Percentiles rank a stretch among this genome's conserved stretches.
Conservation (phyloP, 768 basidiomycete genomes). For the Termitomyces sp. region DNA sequence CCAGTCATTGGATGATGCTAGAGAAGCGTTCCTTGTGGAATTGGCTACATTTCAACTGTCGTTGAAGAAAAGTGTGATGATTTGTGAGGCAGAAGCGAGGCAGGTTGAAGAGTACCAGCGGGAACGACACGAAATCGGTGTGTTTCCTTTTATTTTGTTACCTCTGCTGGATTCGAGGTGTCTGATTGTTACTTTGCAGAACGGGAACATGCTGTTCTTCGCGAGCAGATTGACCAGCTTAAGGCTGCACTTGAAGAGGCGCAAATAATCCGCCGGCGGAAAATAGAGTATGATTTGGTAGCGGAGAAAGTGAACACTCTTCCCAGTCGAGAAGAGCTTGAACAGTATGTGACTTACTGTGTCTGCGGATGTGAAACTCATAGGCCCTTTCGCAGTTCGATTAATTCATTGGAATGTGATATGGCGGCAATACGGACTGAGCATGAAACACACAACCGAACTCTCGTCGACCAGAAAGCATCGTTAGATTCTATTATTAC, state of each 20-base stretch:
- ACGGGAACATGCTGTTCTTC: slow-evolving; percentile 64
- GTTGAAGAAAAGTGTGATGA: slow-evolving; percentile 76
- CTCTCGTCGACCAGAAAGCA: slow-evolving; percentile 63
- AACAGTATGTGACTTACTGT: slow-evolving; percentile 51
- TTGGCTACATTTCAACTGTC: slow-evolving; percentile 71
- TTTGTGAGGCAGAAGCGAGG: slow-evolving; percentile 81
- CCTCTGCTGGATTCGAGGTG: not conserved
- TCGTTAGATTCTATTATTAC: slow-evolving; percentile 64
- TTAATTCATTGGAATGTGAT: slow-evolving; percentile 69
- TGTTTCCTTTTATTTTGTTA: slow-evolving; percentile 20
- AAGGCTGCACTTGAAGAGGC: slow-evolving; percentile 76
- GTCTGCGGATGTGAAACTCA: not conserved
- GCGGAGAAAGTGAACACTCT: slow-evolving; percentile 81
- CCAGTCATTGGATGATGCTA: slow-evolving; percentile 56
- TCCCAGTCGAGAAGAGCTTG: slow-evolving; percentile 73
- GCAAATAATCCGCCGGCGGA: slow-evolving; percentile 68
- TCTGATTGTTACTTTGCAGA: slow-evolving; percentile 37
- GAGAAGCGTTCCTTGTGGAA: slow-evolving; percentile 78
- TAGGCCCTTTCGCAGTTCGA: slow-evolving; percentile 43
- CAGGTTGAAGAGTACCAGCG: slow-evolving; percentile 83
- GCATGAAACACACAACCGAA: slow-evolving; percentile 68
- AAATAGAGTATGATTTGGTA: slow-evolving; percentile 85
- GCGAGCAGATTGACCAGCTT: slow-evolving; percentile 72
- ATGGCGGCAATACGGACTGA: slow-evolving; percentile 72
- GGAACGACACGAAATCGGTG: slow-evolving; percentile 71